These are phyloP conservation scores for Colletotrichum sidae DNA, from an alignment of 2,329 filamentous ascomycete genomes.

Conservation along the genomic window DNA sequence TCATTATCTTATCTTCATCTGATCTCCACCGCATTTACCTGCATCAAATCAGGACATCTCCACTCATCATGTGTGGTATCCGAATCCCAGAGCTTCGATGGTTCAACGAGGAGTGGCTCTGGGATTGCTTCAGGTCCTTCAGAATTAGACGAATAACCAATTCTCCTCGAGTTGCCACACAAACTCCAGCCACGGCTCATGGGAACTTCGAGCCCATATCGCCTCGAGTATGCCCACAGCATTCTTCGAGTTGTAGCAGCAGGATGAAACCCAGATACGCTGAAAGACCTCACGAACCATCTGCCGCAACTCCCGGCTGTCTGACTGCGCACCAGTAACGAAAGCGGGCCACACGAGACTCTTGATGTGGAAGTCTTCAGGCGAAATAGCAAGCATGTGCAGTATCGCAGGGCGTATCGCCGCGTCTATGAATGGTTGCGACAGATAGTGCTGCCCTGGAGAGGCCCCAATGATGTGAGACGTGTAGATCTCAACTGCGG, in stretches of 20 bases:
- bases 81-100: not conserved
- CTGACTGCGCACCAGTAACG: constrained; percentile 22
- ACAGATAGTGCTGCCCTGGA: not conserved
- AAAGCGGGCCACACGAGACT: constrained; percentile 32
- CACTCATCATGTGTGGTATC: too few species aligned
- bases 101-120: too few species aligned
- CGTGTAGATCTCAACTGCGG: constrained; percentile 26
- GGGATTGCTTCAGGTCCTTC: too few species aligned
- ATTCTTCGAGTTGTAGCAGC: constrained; percentile 30
- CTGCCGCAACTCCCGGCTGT: constrained; percentile 1
- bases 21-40: too few species aligned
- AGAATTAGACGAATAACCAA: constrained; percentile 22
- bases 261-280: constrained; percentile 28
- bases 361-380: constrained; percentile 28
- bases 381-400: constrained; percentile 13
- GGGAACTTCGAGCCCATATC: constrained; percentile 14
- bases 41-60: too few species aligned
- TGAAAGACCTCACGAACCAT: constrained; percentile 16
- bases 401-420: constrained; percentile 14
- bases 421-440: not conserved
- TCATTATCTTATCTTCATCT: too few species aligned
- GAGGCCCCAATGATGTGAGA: not conserved
- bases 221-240: constrained; percentile 18
- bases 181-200: constrained; percentile 17
- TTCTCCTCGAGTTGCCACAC: constrained; percentile 28